These are phyloP conservation scores for Penicillium desertorum DNA, from an alignment of 495 filamentous ascomycete genomes.

Conservation along the genomic window DNA sequence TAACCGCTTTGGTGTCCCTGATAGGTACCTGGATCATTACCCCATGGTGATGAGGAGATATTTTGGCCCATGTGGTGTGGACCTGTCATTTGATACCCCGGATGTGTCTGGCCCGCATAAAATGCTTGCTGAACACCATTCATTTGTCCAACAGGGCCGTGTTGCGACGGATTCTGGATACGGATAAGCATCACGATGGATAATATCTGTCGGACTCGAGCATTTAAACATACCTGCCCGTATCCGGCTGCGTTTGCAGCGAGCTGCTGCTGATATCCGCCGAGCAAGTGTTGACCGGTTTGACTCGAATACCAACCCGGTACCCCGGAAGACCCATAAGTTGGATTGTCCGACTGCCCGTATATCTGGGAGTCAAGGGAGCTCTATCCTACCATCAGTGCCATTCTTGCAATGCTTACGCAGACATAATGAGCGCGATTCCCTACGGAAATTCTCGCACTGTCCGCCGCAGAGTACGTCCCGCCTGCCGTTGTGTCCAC, in stretches of 20 bases:
- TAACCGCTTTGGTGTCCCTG: not conserved
- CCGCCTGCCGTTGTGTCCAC: conserved; percentile 18
- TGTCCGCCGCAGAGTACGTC: conserved; percentile 20
- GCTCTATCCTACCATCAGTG: conserved; percentile 38
- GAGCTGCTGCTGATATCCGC: conserved; percentile 13
- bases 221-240: conserved; percentile 15
- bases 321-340: conserved; percentile 17
- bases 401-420: conserved; percentile 22
- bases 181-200: not conserved
- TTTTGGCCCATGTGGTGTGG: not conserved
- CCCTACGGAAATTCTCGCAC: conserved; percentile 35
- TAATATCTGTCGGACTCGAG: not conserved
- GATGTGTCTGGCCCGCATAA: not conserved
- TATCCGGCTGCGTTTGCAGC: conserved; percentile 10
- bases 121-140: conserved; percentile 4
- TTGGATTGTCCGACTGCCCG: conserved; percentile 15
- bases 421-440: conserved; percentile 27
- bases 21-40: not conserved
- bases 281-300: conserved; percentile 8
- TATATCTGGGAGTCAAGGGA: conserved; percentile 27
- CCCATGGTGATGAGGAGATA: not conserved
- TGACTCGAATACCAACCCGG: conserved; percentile 25
- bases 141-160: not conserved
- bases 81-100: conserved; percentile 1
- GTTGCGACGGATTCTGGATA: not conserved